phyloP scores from a whole-genome alignment of 1,139 yeast species.

The Arxiozyma telluris region DNA sequence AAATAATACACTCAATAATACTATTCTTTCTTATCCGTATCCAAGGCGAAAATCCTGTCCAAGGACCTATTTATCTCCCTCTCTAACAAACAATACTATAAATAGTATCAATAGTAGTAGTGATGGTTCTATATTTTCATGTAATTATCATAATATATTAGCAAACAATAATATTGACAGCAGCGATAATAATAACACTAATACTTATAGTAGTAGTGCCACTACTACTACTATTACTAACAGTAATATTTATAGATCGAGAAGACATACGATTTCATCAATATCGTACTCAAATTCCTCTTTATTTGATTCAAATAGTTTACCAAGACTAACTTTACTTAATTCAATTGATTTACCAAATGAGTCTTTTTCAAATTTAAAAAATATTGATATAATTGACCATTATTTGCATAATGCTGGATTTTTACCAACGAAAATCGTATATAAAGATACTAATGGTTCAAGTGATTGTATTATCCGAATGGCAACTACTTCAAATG shows the following conservation, averaged over 20 bases:
- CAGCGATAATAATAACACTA: too few species aligned
- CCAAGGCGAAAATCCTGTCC: not conserved
- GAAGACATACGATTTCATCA: not conserved
- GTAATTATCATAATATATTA: not conserved
- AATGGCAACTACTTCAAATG: conserved; percentile 20
- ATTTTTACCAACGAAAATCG: not conserved
- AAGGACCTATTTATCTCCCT: not conserved
- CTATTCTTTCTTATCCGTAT: not conserved
- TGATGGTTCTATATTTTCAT: not conserved
- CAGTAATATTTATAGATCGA: not conserved
- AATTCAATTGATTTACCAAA: conserved; percentile 1
- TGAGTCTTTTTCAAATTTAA: not conserved
- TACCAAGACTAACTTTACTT: not conserved
- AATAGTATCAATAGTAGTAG: not conserved
- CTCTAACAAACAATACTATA: not conserved
- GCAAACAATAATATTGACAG: not conserved
- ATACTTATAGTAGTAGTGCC: too few species aligned
- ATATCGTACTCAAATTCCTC: not conserved
- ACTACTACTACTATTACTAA: too few species aligned
- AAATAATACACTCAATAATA: not conserved
- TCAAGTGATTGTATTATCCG: not conserved
- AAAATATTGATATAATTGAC: not conserved
- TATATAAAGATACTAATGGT: not conserved
- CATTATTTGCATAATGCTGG: conserved; percentile 1
- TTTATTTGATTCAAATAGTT: not conserved